Evolutionary conservation across 2,329 filamentous ascomycete genomes (phyloP), one percentile per base, ranked within the genome.

Genomic region (Colletotrichum shisoi): DNA sequence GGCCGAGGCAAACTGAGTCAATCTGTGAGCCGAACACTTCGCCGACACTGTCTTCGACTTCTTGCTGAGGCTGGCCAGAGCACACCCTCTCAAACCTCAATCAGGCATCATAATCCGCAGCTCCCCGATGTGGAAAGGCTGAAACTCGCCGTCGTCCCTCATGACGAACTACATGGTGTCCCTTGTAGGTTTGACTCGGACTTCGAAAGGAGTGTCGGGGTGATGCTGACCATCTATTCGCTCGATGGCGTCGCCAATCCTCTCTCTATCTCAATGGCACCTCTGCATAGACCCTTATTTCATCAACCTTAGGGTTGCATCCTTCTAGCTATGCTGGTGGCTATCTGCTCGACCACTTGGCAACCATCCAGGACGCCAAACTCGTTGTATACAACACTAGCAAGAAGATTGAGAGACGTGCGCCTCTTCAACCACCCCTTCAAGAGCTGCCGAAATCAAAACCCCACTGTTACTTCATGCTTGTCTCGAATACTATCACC

Each of bases 361-460:
- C 60, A 8, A 17, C 21, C 34, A 37, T 63, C 31, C 46, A 34
- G 57, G 63, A 62, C 21, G 34, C 59, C 13, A 57, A 48, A 46
- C n/a, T 37, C 27, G 58, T 57, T 24, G 58, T 57, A 21, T 19
- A 63, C 39, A 15, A 45, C 27, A 4, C 40, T 3, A 17, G 21
- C 15, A 5, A 31, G 11, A 46, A 7, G 17, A 19, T 17, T 34
- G 11, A 34, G 11, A 46, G 39, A 42, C 15, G 34, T 15, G 48
- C 11, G 12, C 12, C 40, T 53, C 21, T 34, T 37, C 48, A 45
- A 53, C 5, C 5, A 34, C 9, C 17, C 46, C 31, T 31, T 7
- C 27, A 7, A 8, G n/a, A 40, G n/a, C 1, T 46, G 39, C 59
- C 39, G 27, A 63, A 27, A 31, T 45, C 52, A 13, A 31, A 8